These are phyloP conservation scores for Diplodia mutila DNA, from an alignment of 2,329 filamentous ascomycete species.

Conservation along the genomic window DNA sequence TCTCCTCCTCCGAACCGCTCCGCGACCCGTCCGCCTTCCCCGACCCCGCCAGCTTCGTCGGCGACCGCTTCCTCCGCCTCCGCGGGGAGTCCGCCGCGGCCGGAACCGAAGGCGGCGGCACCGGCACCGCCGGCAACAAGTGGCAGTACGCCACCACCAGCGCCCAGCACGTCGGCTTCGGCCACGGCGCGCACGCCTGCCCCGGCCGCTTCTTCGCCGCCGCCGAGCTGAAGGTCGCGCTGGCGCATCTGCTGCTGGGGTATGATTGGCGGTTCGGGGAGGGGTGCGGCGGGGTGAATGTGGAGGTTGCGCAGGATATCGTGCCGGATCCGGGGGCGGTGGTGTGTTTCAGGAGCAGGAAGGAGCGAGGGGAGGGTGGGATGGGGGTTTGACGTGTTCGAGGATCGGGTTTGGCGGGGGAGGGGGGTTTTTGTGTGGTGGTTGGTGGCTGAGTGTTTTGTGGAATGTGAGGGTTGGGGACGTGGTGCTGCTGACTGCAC, in stretches of 20 bases:
- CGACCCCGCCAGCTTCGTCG: not conserved
- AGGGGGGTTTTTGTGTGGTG: too few relatives aligned
- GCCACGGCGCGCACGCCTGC: conserved; percentile 33
- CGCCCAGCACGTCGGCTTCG: not conserved
- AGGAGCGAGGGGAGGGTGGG: not conserved
- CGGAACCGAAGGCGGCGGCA: too few relatives aligned
- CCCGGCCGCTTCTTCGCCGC: conserved; percentile 39
- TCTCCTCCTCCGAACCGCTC: not conserved
- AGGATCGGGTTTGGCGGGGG: too few relatives aligned
- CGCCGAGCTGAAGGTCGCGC: conserved; percentile 40
- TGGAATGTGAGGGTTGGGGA: too few relatives aligned
- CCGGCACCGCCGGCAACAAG: not conserved
- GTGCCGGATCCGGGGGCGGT: not conserved
- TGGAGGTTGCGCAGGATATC: not conserved
- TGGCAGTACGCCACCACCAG: conserved; percentile 1
- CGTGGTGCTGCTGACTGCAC: too few relatives aligned
- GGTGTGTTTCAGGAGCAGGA: not conserved
- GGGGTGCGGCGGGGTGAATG: not conserved
- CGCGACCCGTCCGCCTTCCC: not conserved
- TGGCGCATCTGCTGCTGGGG: conserved; percentile 33
- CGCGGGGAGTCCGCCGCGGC: not conserved
- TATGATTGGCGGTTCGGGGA: conserved; percentile 30
- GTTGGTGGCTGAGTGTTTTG: too few relatives aligned
- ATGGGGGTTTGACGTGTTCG: too few relatives aligned
- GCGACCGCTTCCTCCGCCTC: not conserved